Conservation (phyloP, 164 flowering plant genomes). For the Platanus orientalis region DNA sequence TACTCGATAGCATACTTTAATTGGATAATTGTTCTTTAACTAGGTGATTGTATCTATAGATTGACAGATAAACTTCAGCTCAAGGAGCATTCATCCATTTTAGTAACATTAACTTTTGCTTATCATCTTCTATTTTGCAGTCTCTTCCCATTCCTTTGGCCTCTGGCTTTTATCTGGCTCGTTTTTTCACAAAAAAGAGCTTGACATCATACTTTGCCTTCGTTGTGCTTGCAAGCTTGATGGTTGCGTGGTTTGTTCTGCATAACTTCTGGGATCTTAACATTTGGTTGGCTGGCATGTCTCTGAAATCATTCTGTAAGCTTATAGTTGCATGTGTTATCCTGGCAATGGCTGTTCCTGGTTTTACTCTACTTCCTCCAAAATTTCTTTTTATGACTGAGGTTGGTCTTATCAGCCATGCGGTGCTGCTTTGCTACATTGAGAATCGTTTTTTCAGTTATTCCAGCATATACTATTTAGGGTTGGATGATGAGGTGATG, state of each 20-base stretch:
- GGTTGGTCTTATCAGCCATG: too few species aligned
- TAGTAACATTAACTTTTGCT: too few species aligned
- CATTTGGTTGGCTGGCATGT: conserved; percentile 98
- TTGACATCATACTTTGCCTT: conserved; percentile 80
- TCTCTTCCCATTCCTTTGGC: conserved; percentile 77
- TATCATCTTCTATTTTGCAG: conserved; percentile 44
- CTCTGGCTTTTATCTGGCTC: conserved; percentile 84
- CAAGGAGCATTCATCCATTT: too few species aligned
- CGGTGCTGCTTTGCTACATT: too few species aligned
- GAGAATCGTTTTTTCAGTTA: conserved; percentile 72
- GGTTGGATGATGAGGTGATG: conserved; percentile 90
- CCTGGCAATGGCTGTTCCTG: conserved; percentile 86
- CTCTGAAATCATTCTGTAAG: conserved; percentile 88
- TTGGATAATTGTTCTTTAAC: too few species aligned
- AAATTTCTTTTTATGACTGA: conserved; percentile 64
- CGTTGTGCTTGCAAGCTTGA: conserved; percentile 81
- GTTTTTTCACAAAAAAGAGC: conserved; percentile 83
- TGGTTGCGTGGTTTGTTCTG: conserved; percentile 90
- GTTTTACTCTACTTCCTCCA: conserved; percentile 76
- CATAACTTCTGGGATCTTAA: conserved; percentile 96
- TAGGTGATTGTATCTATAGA: too few species aligned
- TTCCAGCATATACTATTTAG: conserved; percentile 76
- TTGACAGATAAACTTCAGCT: too few species aligned
- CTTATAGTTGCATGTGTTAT: conserved; percentile 66
- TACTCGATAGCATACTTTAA: too few species aligned